Conservation (phyloP, 1,284 basidiomycete genomes). For the Ustilago trichophora region DNA sequence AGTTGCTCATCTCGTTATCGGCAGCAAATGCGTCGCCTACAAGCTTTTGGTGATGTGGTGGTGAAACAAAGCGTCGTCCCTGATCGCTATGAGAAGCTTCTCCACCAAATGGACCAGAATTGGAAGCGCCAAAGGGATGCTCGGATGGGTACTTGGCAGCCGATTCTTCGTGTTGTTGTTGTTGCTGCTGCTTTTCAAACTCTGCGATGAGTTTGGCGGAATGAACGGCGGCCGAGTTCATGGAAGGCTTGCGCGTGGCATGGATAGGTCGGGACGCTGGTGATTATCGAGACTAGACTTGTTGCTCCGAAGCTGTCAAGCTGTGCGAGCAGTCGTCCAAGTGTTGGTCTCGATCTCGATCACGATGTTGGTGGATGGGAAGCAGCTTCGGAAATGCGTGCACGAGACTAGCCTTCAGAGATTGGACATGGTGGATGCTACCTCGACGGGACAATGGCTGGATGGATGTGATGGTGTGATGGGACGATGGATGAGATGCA, state of each 20-base stretch:
- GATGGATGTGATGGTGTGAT: too few species aligned
- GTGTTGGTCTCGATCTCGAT: too few species aligned
- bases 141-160: constrained; percentile 23
- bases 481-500: too few species aligned
- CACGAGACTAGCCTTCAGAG: too few species aligned
- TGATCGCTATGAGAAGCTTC: not conserved
- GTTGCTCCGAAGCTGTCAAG: too few species aligned
- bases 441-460: too few species aligned
- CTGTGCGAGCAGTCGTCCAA: too few species aligned
- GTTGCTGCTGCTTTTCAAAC: constrained; percentile 40
- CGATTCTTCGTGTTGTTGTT: not conserved
- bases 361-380: too few species aligned
- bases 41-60: not conserved
- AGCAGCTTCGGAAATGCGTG: too few species aligned
- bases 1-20: constrained; percentile 19
- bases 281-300: too few species aligned
- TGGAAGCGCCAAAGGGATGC: constrained; percentile 28
- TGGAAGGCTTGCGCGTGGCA: not conserved
- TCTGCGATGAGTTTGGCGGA: constrained; percentile 45
- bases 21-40: constrained; percentile 4
- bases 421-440: too few species aligned
- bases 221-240: constrained; percentile 38
- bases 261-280: too few species aligned
- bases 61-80: not conserved
- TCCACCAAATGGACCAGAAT: constrained; percentile 44